Base-by-base conservation (phyloP, 495 filamentous ascomycete species). In the Aspergillus avenaceus region DNA sequence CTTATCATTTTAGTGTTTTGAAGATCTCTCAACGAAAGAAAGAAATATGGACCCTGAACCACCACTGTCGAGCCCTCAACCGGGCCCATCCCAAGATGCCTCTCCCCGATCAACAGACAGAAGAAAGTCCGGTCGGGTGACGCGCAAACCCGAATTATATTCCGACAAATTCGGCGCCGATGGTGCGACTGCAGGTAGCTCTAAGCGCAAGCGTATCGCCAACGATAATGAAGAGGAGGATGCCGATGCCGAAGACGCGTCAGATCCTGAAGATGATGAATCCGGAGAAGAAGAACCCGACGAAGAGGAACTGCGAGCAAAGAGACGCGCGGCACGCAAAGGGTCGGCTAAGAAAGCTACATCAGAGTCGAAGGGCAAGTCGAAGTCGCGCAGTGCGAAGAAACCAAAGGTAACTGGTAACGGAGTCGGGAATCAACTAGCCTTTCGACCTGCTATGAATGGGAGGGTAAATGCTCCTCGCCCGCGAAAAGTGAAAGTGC, bases 81-180 rank as follows among this genome's bases (percentile, higher is more conserved):
- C 52, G 8, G 62, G 45, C 14, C 24, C 27, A 9, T 50, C 50
- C 42, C 59, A 58, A 43, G 43, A 45, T 31, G 59, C 53, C 23
- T 49, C 62, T 19, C 60, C 67, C 27, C 62, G 61, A 58, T 75
- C 80, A 55, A 75, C 81, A 65, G 76, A 76, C 70, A 61, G 85
- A 63, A 83, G 91, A 64, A 87, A 87, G 60, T 95, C 90, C 41
- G 87, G 87, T 72, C 87, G 91, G 70, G 82, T 84, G 69, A 80
- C 83, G 53, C 88, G 84, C 55, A 83, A 80, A 52, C 88, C 88
- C 43, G 78, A 83, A 57, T 77, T 83, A 34, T 88, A 84, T 69
- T 77, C 74, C 5, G 64, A 76, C 43, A 75, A 56, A 22, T 60
- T 59, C 27, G 61, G 69, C 52, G 64, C 64, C 37, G 55, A 64